Evolutionary conservation across 2,329 filamentous ascomycete species (phyloP), one percentile per base, ranked within the genome.

Genomic region (Ceratocystis huliohia): DNA sequence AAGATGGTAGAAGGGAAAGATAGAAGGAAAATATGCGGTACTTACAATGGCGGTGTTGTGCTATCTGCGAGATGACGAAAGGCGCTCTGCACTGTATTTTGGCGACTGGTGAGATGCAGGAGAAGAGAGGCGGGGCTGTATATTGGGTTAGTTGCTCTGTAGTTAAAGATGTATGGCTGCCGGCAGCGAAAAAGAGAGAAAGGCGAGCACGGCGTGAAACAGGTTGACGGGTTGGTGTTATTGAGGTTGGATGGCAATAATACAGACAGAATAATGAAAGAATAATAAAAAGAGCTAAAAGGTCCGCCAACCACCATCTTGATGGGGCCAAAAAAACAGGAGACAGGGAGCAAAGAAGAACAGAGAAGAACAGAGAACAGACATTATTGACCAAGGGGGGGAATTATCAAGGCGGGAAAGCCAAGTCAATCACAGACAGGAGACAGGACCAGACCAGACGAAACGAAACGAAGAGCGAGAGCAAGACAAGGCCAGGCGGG

Each of bases 401-500:
- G 37, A 2, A 15, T 41, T 41, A 56, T 66, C 5, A 33, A 17
- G 15, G 28, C 30, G 37, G 37, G 10, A n/a, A 25, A 20, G 45
- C 41, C 44, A 61, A 66, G 65, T n/a, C 65, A 63, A 46, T 46
- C 59, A 62, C 33, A 50, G 25, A 53, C 59, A 33, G 37, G 37
- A 41, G 37, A 41, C 37, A 41, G 37, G 37, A 41, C 37, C 10
- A 50, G 28, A 57, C 53, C 65, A 66, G 61, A 66, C 61, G 59
- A 67, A 67, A 67, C 64, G 65, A 66, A 61, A 63, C 56, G 57
- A 44, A 41, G 61, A 28, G 37, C 44, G n/a, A 66, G 64, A 46
- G 28, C 64, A 57, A 41, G 63, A 57, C 56, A 67, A 37, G 37
- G 37, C 37, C 37, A 41, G 37, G 8, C 37, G 10, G 37, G 10